Evolutionary conservation across 2,329 filamentous ascomycete species (phyloP), one percentile per base, ranked within the genome.

Genomic region (Ceratocystis huliohia): DNA sequence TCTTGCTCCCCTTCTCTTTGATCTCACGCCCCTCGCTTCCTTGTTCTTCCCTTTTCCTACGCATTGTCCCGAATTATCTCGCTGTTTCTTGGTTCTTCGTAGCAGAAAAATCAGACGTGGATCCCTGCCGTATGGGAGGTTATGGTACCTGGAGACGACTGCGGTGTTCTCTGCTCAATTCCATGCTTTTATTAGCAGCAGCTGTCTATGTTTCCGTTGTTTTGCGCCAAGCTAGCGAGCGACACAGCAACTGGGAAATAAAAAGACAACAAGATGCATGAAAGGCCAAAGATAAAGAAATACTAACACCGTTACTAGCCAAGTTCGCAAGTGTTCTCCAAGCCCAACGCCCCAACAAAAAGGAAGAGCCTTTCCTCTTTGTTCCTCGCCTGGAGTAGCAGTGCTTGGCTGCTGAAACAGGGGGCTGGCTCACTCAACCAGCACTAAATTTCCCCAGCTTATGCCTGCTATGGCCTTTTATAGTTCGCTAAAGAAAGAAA

Each of bases 151-250:
- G 1, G 30, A 33, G 30, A 33, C 30, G 30, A 33, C 30, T 37
- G 56, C 56, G 56, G 13, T 59, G 25, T 59, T 59, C 37, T 37
- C 56, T 33, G 25, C 25, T 37, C 20, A 4, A 59, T 37, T 59
- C 37, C 28, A 30, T 59, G 28, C 56, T 59, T 59, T 30, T 59
- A 59, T 59, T 59, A 59, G 56, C 5, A 59, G 25, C 28, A 59
- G 28, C 17, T n/a, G 28, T 17, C 17, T n/a, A 33, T n/a, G 56
- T 20, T 13, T 59, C 56, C 56, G 37, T 30, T 59, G 56, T 30
- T 30, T 8, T 8, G 7, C 28, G 25, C 56, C 56, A 20, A 59
- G 25, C 56, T n/a, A 37, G 33, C 33, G 33, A 37, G 33, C 33
- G 33, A 37, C 33, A 10, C 13, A 41, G 37, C 37, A 41, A 41